Base-by-base conservation (phyloP, 2,329 filamentous ascomycete genomes). In the Colletotrichum chlorophyti region DNA sequence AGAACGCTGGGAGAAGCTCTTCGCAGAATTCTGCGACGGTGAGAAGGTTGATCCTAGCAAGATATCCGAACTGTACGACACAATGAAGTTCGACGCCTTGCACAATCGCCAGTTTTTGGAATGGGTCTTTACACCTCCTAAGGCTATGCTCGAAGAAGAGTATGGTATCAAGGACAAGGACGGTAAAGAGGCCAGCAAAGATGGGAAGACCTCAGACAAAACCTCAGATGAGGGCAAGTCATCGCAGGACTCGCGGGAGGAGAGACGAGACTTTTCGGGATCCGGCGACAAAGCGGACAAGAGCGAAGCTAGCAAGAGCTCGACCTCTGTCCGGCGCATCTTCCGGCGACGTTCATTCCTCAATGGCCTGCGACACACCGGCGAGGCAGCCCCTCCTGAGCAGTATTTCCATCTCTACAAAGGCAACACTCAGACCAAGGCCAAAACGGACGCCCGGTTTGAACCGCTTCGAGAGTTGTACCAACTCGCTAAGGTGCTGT, bases 1-100 rank as follows among this genome's bases (percentile, higher is more conserved):
- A 65, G 95, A 99, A 73, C 86, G 95, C 26, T 99, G 95, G 95
- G 95, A 98, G 76, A 99, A 99, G 77, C 83, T 99, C 2, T 99
- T 99, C 75, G 86, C 89, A 43, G 95, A 99, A 70, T 99, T 99
- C 68, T 95, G 91, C 64, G 96, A 99, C 72, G 90, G 91, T 1
- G 95, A 99, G 68, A 99, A 99, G 78, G 93, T 98, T 15, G 95
- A 99, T 73, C 96, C 96, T 15, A 97, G 93, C 80, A 99, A 99
- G 78, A 94, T 99, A 62, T 97, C 93, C 5, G 95, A 99, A 76
- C 83, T 99, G 3, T 99, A 99, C 72, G 95, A 99, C 73, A 98
- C 94, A 17, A 98, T 99, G 95, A 99, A 99, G 74, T 99, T 98
- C 64, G 95, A 99, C 72, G 95, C 95, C 1, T 81, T 99, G 12